Evolutionary conservation across 441 rosid genomes (phyloP).

Genomic region (Populus hybrid): DNA sequence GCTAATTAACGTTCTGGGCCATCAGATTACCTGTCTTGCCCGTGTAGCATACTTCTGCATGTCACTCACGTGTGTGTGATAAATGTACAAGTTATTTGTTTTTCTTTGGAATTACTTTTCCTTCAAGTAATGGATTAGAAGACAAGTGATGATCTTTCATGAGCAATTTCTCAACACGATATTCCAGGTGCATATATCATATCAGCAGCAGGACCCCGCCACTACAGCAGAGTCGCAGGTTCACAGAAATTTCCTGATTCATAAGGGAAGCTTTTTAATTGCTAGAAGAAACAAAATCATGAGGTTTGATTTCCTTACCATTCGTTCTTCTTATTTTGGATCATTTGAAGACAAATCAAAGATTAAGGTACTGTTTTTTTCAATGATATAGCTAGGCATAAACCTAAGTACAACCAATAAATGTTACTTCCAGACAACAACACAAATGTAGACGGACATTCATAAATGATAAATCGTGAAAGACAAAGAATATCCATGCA

Average conservation of each 20-base stretch:
- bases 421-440: background rate
- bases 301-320: too few relatives aligned
- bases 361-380: background rate
- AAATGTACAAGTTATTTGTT: slow-evolving; percentile 11
- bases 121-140: background rate
- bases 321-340: too few relatives aligned
- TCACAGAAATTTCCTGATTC: slow-evolving; percentile 10
- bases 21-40: background rate
- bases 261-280: background rate
- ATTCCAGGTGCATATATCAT: background rate
- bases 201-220: background rate
- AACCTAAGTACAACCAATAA: background rate
- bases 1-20: slow-evolving; percentile 7
- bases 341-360: background rate
- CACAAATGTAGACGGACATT: background rate
- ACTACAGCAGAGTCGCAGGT: background rate
- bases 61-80: slow-evolving; percentile 36
- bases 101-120: background rate
- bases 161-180: background rate
- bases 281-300: too few relatives aligned
- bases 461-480: background rate
- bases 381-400: background rate
- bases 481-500: slow-evolving; percentile 14
- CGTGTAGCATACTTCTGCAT: slow-evolving; percentile 1
- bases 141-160: background rate